phyloP scores from a whole-genome alignment of 148 eudicot genomes.

The Nyssa sinensis region DNA sequence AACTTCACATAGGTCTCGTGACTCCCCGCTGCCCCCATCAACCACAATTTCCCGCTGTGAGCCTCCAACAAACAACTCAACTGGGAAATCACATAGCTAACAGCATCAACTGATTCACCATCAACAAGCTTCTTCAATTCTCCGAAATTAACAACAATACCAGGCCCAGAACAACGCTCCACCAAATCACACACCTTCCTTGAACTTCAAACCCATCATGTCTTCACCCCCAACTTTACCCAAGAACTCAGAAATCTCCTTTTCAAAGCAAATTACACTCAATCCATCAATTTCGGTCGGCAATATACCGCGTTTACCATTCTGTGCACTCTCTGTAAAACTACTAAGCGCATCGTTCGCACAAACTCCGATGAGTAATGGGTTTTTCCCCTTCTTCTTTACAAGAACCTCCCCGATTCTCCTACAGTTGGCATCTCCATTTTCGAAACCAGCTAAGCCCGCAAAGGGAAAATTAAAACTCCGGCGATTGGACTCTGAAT shows the following conservation, averaged over 20 bases:
- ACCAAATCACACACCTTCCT: slow-evolving; percentile 37
- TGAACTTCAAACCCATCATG: slow-evolving; percentile 39
- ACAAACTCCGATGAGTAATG: slow-evolving; percentile 65
- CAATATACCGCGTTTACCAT: slow-evolving; percentile 22
- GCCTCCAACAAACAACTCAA: slow-evolving; percentile 45
- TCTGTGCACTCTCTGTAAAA: slow-evolving; percentile 34
- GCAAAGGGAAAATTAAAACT: slow-evolving; percentile 34
- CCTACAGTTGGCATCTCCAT: slow-evolving; percentile 46
- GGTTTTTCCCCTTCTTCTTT: slow-evolving; percentile 43
- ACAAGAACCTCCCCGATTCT: slow-evolving; percentile 57
- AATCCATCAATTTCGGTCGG: slow-evolving; percentile 42
- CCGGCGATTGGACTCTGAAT: slow-evolving; percentile 8
- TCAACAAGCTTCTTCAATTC: slow-evolving; percentile 37
- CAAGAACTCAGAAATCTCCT: slow-evolving; percentile 45
- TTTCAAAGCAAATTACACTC: slow-evolving; percentile 40
- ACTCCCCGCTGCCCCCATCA: slow-evolving; percentile 45
- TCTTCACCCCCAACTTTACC: slow-evolving; percentile 25
- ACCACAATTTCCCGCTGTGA: slow-evolving; percentile 47
- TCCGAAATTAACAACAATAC: slow-evolving; percentile 50
- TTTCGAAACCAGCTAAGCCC: slow-evolving; percentile 10
- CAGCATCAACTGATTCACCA: slow-evolving; percentile 13
- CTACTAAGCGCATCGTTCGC: slow-evolving; percentile 46
- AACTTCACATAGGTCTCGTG: slow-evolving; percentile 49
- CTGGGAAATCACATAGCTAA: slow-evolving; percentile 33
- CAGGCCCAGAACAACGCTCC: slow-evolving; percentile 26